Evolutionary conservation across 1,139 yeast species (phyloP).

Genomic region (Suzukiozyma palmioleophila): DNA sequence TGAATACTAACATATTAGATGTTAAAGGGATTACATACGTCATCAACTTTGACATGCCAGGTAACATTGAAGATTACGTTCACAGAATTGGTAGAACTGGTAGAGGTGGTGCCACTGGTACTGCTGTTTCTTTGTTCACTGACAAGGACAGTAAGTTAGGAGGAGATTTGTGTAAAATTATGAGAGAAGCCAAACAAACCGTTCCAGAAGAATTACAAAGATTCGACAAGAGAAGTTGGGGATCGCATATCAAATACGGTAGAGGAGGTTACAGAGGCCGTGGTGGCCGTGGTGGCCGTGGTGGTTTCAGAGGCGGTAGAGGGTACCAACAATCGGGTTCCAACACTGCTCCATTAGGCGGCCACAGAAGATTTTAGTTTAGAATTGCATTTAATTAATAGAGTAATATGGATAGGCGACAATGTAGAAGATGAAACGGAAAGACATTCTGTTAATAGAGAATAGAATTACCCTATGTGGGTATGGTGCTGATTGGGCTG

Average conservation of each 20-base stretch:
- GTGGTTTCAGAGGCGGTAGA: slow-evolving; percentile 27
- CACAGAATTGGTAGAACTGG: slow-evolving; percentile 98
- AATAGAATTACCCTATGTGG: too few species aligned
- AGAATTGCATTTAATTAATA: slow-evolving; percentile 1
- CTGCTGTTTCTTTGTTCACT: slow-evolving; percentile 93
- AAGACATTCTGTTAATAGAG: too few species aligned
- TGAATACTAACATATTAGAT: slow-evolving; percentile 52
- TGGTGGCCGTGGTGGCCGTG: slow-evolving; percentile 36
- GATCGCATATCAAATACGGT: slow-evolving; percentile 56
- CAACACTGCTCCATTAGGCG: slow-evolving; percentile 26
- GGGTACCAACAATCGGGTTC: slow-evolving; percentile 24
- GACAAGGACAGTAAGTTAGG: slow-evolving; percentile 85
- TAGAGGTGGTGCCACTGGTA: slow-evolving; percentile 96
- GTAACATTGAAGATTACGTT: slow-evolving; percentile 96
- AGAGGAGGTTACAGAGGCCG: slow-evolving; percentile 56
- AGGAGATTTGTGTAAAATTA: slow-evolving; percentile 81
- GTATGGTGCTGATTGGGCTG: too few species aligned
- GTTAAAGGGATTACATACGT: slow-evolving; percentile 96
- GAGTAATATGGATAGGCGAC: background rate
- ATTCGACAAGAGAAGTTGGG: slow-evolving; percentile 51
- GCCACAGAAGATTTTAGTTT: slow-evolving; percentile 25
- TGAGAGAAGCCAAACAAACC: slow-evolving; percentile 93
- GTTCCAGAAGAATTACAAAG: slow-evolving; percentile 63
- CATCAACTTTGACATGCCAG: slow-evolving; percentile 95
- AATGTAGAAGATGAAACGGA: too few species aligned